Evolutionary conservation across 805 yeast species (phyloP).

Genomic region (Geotrichum ghanense): DNA sequence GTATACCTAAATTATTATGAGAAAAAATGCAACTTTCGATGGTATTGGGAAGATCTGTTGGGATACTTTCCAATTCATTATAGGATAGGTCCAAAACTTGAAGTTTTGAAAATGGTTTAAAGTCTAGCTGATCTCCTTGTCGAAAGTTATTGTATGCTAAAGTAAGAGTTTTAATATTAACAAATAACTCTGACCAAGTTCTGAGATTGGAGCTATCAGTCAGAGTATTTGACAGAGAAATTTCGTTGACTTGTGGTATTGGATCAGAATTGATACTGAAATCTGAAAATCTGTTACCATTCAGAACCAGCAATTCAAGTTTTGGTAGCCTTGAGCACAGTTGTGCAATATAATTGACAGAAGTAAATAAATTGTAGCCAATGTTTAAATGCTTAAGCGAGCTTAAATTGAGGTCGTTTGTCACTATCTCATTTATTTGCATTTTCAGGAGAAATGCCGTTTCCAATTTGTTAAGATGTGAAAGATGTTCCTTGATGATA

Average conservation of each 20-base stretch:
- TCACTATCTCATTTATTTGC: slow-evolving; percentile 20
- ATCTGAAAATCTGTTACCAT: slow-evolving; percentile 26
- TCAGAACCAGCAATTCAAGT: slow-evolving; percentile 36
- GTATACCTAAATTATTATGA: slow-evolving; percentile 25
- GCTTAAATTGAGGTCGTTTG: slow-evolving; percentile 2
- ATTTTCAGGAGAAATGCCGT: slow-evolving; percentile 40
- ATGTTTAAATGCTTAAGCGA: slow-evolving; percentile 37
- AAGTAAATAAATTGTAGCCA: slow-evolving; percentile 43
- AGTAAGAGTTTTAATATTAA: slow-evolving; percentile 16
- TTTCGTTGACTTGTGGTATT: slow-evolving; percentile 6
- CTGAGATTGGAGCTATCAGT: slow-evolving; percentile 8
- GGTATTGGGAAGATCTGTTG: slow-evolving; percentile 7
- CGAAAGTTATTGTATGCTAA: slow-evolving; percentile 15
- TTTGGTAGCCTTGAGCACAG: slow-evolving; percentile 29
- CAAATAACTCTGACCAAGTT: slow-evolving; percentile 24
- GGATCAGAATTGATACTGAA: slow-evolving; percentile 7
- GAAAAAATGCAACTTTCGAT: slow-evolving; percentile 27
- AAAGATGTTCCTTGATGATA: slow-evolving; percentile 36
- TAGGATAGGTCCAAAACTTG: slow-evolving; percentile 30
- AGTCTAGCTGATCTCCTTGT: neutral
- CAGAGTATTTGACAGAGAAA: slow-evolving; percentile 15
- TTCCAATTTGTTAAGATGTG: slow-evolving; percentile 34
- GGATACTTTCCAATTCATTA: slow-evolving; percentile 31
- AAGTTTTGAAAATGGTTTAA: slow-evolving; percentile 12
- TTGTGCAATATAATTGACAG: slow-evolving; percentile 29